Evolutionary conservation across 352 stramenopile genomes (phyloP).

Genomic region (Vaucheria bursata): DNA sequence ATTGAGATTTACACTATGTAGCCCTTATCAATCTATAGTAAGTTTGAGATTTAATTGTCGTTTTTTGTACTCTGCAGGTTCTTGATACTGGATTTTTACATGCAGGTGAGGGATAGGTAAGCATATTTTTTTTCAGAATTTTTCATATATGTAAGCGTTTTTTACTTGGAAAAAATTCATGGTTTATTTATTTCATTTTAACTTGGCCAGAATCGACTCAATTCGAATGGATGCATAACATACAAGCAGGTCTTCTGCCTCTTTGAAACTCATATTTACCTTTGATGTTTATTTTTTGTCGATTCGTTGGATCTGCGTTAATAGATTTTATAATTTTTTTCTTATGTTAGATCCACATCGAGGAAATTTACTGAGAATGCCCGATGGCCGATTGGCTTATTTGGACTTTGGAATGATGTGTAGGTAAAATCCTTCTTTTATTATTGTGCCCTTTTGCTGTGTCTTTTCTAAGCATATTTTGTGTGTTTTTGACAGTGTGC

Average conservation of each 20-base stretch:
- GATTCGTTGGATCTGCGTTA: neutral
- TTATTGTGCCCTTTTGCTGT: no score
- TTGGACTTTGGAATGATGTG: constrained; percentile 74
- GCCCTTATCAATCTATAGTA: no score
- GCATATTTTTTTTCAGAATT: neutral
- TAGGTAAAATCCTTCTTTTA: neutral
- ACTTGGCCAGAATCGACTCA: neutral
- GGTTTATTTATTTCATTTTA: neutral
- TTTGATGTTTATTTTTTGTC: neutral
- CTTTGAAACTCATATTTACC: neutral
- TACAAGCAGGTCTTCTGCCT: neutral
- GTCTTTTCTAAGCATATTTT: no score
- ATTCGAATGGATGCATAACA: neutral
- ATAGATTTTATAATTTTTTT: neutral
- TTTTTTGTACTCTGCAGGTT: no score
- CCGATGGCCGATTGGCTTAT: constrained; percentile 57
- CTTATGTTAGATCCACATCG: constrained; percentile 51
- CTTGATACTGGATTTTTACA: constrained; percentile 51
- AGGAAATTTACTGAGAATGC: constrained; percentile 60
- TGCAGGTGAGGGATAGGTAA: constrained; percentile 29
- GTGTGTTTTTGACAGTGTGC: constrained; percentile 58
- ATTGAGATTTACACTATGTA: neutral
- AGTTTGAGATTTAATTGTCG: no score
- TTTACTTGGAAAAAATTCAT: neutral
- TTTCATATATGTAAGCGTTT: neutral